Conservation (phyloP, 1,284 basidiomycete species). For the Trametes sp. region DNA sequence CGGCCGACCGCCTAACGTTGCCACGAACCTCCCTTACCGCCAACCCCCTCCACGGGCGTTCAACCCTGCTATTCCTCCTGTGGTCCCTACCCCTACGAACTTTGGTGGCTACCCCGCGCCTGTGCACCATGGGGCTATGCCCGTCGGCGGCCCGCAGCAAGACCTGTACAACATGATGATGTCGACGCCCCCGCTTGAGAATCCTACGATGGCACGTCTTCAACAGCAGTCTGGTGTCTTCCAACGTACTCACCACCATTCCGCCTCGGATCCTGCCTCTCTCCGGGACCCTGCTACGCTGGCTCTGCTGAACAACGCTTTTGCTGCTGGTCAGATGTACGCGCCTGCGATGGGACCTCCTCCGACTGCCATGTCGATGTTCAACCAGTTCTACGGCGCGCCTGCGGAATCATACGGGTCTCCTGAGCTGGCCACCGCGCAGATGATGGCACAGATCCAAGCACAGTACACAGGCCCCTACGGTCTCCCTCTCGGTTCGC, state of each 20-base stretch:
- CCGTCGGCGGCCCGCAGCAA: slow-evolving; percentile 74
- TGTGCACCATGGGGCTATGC: slow-evolving; percentile 65
- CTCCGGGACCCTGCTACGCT: slow-evolving; percentile 71
- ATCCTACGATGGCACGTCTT: slow-evolving; percentile 71
- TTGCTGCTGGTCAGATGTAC: slow-evolving; percentile 51
- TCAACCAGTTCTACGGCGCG: slow-evolving; percentile 70
- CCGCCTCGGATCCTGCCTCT: slow-evolving; percentile 78
- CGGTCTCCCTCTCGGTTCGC: slow-evolving; percentile 46
- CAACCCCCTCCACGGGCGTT: slow-evolving; percentile 59
- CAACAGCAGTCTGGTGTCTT: slow-evolving; percentile 79
- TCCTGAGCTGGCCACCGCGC: slow-evolving; percentile 59
- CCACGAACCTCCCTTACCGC: slow-evolving; percentile 58
- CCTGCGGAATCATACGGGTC: slow-evolving; percentile 64
- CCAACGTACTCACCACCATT: slow-evolving; percentile 77
- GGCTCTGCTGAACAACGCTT: slow-evolving; percentile 63
- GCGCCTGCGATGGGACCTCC: slow-evolving; percentile 52
- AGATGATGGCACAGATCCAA: slow-evolving; percentile 57
- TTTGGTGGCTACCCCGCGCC: slow-evolving; percentile 59
- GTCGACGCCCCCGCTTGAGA: slow-evolving; percentile 60
- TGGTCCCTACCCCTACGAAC: slow-evolving; percentile 60
- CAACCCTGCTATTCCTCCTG: slow-evolving; percentile 50
- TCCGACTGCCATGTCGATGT: slow-evolving; percentile 59
- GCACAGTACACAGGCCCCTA: slow-evolving; percentile 64
- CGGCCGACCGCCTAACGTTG: slow-evolving; percentile 55
- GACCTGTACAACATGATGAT: slow-evolving; percentile 83